A percentile compares a stretch with the other conserved stretches of the same genome.
Conservation (phyloP, 108 stramenopile species). For the Nitzschia palea region DNA sequence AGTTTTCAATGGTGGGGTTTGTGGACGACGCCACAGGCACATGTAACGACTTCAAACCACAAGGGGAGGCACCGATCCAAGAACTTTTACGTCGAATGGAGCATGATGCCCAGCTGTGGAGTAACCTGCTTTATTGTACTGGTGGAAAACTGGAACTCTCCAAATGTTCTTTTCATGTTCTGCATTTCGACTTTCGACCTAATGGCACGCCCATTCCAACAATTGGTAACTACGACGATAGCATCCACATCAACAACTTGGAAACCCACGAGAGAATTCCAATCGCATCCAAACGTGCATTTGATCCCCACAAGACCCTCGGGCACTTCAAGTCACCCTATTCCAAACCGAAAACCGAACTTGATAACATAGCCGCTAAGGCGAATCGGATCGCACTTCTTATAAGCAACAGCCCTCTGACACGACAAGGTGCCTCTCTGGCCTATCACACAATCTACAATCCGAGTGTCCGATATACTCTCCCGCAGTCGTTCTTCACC, state of each 20-base stretch:
- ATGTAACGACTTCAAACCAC: background rate
- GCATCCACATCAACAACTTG: background rate
- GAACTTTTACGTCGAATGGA: background rate
- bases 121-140: background rate
- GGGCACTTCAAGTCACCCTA: background rate
- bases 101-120: background rate
- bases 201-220: background rate
- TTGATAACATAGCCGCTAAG: background rate
- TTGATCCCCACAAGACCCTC: background rate
- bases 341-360: background rate
- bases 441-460: background rate
- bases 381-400: background rate
- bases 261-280: background rate
- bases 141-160: constrained; percentile 1
- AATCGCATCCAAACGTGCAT: background rate
- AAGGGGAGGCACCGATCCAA: background rate
- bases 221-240: background rate
- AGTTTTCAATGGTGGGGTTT: background rate
- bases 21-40: background rate
- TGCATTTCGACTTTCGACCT: background rate
- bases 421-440: background rate
- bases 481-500: background rate
- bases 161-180: constrained; percentile 1
- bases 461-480: background rate
- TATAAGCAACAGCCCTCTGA: background rate